phyloP scores from a whole-genome alignment of 176 grass and related monocot species.

The Oryza glaberrima region DNA sequence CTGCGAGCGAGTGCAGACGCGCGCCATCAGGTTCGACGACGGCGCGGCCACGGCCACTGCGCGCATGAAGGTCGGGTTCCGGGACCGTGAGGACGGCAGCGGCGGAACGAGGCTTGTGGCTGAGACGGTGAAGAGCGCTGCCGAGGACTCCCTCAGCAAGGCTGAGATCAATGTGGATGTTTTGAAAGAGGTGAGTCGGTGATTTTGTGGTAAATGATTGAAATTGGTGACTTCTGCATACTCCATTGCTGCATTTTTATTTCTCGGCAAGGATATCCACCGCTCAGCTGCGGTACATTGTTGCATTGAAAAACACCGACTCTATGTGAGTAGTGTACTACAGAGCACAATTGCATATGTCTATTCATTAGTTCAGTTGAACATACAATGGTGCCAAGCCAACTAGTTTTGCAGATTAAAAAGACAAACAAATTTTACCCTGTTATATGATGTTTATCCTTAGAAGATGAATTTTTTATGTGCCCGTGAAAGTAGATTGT shows the following conservation, averaged over 20 bases:
- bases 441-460: neutral
- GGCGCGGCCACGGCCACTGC: constrained; percentile 59
- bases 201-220: constrained; percentile 29
- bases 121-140: constrained; percentile 60
- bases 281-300: neutral
- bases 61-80: constrained; percentile 73
- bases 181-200: constrained; percentile 73
- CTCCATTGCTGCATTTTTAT: constrained; percentile 19
- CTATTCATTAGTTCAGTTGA: neutral
- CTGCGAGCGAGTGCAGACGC: constrained; percentile 73
- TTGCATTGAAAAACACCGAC: neutral
- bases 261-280: constrained; percentile 20
- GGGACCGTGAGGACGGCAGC: constrained; percentile 41
- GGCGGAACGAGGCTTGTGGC: constrained; percentile 69
- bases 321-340: neutral
- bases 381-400: neutral
- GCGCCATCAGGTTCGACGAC: constrained; percentile 59
- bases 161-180: constrained; percentile 71
- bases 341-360: neutral
- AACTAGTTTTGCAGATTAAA: neutral
- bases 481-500: neutral
- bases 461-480: neutral
- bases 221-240: neutral
- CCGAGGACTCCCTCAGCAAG: constrained; percentile 69
- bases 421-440: neutral